Conservation (phyloP, 305 asterid genomes). For the Lippia alba region DNA sequence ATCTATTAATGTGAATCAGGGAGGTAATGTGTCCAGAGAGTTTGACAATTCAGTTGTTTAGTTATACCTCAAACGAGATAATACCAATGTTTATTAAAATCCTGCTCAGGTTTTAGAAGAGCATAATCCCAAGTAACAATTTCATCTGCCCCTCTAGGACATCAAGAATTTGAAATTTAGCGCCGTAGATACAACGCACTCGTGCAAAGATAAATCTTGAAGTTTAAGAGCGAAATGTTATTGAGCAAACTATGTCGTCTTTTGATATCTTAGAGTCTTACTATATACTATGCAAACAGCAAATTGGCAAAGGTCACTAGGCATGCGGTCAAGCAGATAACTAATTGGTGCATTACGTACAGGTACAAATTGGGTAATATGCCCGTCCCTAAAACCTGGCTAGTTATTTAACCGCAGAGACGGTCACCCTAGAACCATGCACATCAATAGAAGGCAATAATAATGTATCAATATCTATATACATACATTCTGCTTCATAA, state of each 20-base stretch:
- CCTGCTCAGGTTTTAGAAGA: not conserved
- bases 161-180: conserved; percentile 1
- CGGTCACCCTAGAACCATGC: conserved; percentile 5
- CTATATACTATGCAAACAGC: not conserved
- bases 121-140: not conserved
- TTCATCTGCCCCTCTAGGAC: conserved; percentile 1
- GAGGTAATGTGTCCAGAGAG: not conserved
- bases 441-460: not conserved
- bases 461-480: not conserved
- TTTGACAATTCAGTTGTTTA: not conserved
- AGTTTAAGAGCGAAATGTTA: too few relatives aligned
- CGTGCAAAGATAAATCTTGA: not conserved
- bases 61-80: conserved; percentile 8
- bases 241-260: not conserved
- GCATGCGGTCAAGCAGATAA: not conserved
- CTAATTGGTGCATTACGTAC: not conserved
- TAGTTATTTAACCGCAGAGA: not conserved
- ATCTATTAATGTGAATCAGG: not conserved
- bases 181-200: not conserved
- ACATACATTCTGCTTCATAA: not conserved
- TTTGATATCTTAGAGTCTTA: not conserved
- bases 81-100: conserved; percentile 7
- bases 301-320: not conserved
- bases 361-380: not conserved
- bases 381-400: not conserved